Evolutionary conservation across 164 flowering plant genomes (phyloP).

Genomic region (Taxillus chinensis): DNA sequence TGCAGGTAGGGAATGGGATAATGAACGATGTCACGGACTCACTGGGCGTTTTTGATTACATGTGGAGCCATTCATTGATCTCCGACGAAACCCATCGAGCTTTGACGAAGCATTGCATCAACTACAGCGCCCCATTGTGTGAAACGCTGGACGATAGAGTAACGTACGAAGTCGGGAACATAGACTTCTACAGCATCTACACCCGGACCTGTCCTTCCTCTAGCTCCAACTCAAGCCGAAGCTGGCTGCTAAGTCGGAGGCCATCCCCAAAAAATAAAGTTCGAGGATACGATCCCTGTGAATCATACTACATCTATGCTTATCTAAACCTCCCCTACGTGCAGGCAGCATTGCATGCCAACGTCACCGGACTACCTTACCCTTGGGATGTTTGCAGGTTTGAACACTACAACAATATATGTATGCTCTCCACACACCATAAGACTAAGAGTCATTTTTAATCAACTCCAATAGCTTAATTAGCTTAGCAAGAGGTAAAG

Average conservation of each 20-base stretch:
- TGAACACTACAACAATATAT: too few relatives aligned
- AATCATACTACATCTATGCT: slow-evolving; percentile 4
- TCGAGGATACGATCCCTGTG: slow-evolving; percentile 25
- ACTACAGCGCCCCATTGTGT: neutral
- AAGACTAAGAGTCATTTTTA: too few relatives aligned
- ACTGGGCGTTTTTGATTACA: slow-evolving; percentile 9
- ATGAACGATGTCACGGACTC: slow-evolving; percentile 10
- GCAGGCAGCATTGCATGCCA: slow-evolving; percentile 19
- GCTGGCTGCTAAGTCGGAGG: too few relatives aligned
- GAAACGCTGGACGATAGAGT: neutral
- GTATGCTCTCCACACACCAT: too few relatives aligned
- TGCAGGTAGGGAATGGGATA: slow-evolving; percentile 16
- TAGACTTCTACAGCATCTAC: slow-evolving; percentile 12
- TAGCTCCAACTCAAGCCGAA: too few relatives aligned
- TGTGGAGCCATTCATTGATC: slow-evolving; percentile 14
- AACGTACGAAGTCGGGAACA: neutral
- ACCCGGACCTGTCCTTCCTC: neutral
- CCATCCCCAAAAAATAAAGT: neutral
- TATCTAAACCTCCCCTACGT: slow-evolving; percentile 21
- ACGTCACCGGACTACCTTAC: slow-evolving; percentile 12
- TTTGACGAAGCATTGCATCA: neutral
- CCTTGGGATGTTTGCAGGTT: slow-evolving; percentile 16
- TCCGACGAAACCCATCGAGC: slow-evolving; percentile 11
- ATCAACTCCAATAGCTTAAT: too few relatives aligned
- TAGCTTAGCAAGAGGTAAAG: too few relatives aligned